Evolutionary conservation across 495 filamentous ascomycete genomes (phyloP), one percentile per base, ranked within the genome.

Genomic region (Bacidia rubella): DNA sequence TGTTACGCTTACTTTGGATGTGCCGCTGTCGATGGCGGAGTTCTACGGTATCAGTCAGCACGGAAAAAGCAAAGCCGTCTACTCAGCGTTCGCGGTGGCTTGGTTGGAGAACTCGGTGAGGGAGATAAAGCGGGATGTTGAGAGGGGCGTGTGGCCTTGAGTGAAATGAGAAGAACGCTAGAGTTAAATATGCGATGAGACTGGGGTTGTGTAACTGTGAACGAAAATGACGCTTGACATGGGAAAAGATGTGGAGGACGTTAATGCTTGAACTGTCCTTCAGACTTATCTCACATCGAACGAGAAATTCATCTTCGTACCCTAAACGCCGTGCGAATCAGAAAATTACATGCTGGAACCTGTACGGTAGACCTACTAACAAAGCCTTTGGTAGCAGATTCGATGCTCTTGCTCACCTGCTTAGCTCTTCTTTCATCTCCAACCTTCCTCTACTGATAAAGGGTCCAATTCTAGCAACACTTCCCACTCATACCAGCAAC

Each of bases 401-500:
- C 20, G 19, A 44, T 44, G 19, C 20, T 22, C 7, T 22, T 20
- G 5, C 41, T 44, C 9, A 44, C 20, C 5, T 17, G 19, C 9
- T 17, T 7, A 44, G 41, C 17, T 9, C 17, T 9, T 35, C 38
- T 39, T n/a, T 24, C 9, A 26, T 15, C 47, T 19, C 35, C 10
- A 52, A 17, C 44, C 23, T 7, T n/a, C n/a, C 22, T 32, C 35
- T 24, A 19, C 44, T 11, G 5, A 23, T 21, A 10, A 44, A 9
- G 17, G 15, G 17, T 17, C 41, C 9, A 5, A 43, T 20, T 24
- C 46, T 81, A 96, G 66, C 90, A 97, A 72, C 90, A 97, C 71
- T 94, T 95, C 57, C 83, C 80, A 26, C 82, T 76, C 53, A 78
- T 64, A 20, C 74, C 78, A 50, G 73, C 76, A 59, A 74, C 69